Conservation (phyloP, 2,329 filamentous ascomycete species). For the Penicillium sp. region DNA sequence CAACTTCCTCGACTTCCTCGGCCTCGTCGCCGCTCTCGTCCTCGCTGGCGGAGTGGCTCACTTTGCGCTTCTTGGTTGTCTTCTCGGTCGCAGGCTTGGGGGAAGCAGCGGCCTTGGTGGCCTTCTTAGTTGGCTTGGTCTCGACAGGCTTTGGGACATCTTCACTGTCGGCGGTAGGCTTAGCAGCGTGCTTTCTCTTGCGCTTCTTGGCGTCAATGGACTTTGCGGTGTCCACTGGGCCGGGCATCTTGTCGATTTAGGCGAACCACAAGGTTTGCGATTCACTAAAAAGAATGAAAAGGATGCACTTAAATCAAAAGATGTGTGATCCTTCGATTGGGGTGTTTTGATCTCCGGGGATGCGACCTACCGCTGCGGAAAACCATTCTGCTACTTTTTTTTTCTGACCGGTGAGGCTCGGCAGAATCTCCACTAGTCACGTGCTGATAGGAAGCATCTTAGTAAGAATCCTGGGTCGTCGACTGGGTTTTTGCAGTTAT, state of each 20-base stretch:
- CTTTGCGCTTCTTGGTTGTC: constrained; percentile 41
- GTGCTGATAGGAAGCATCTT: constrained; percentile 28
- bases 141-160: constrained; percentile 27
- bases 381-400: constrained; percentile 27
- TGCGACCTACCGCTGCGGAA: constrained; percentile 19
- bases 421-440: constrained; percentile 32
- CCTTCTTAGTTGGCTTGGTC: constrained; percentile 21
- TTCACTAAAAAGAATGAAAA: not conserved
- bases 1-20: constrained; percentile 26
- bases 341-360: constrained; percentile 28
- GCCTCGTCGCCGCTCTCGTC: constrained; percentile 30
- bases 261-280: constrained; percentile 5
- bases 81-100: constrained; percentile 29
- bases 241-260: constrained; percentile 30
- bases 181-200: constrained; percentile 46
- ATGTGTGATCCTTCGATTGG: constrained; percentile 5
- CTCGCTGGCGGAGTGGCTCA: constrained; percentile 37
- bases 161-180: constrained; percentile 26
- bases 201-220: constrained; percentile 43
- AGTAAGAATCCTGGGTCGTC: not conserved
- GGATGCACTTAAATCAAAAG: not conserved
- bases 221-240: constrained; percentile 39
- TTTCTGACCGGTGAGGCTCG: constrained; percentile 25
- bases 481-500: no score
- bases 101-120: constrained; percentile 19